These are phyloP conservation scores for Fusarium bactridioides DNA, from an alignment of 2,329 filamentous ascomycete genomes.

Conservation along the genomic window DNA sequence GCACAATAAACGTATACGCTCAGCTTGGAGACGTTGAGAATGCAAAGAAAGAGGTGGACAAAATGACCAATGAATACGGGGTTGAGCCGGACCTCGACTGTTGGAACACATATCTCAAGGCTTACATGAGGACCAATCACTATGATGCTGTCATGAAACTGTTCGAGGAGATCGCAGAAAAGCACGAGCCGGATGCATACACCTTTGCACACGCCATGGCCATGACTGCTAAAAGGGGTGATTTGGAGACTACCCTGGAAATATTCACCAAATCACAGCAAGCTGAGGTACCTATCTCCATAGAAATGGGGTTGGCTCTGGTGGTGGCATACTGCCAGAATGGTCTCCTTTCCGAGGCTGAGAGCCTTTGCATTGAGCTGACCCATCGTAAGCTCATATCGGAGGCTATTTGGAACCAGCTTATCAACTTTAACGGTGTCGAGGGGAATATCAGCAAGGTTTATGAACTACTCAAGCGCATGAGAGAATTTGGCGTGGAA, in stretches of 20 bases:
- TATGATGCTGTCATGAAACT: constrained; percentile 69
- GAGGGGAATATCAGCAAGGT: constrained; percentile 62
- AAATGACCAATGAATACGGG: constrained; percentile 64
- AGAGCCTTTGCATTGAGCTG: constrained; percentile 56
- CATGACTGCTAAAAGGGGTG: constrained; percentile 74
- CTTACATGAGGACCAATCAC: constrained; percentile 71
- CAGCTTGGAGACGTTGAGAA: constrained; percentile 69
- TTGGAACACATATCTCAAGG: constrained; percentile 82
- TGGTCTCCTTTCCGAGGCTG: constrained; percentile 47
- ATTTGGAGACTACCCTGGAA: constrained; percentile 72
- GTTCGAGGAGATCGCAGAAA: constrained; percentile 67
- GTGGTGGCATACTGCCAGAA: constrained; percentile 70
- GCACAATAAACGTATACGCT: constrained; percentile 76
- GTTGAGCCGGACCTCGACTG: constrained; percentile 64
- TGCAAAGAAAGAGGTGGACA: constrained; percentile 67
- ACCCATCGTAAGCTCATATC: constrained; percentile 59
- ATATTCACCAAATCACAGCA: constrained; percentile 70
- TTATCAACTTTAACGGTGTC: constrained; percentile 74
- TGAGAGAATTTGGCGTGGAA: constrained; percentile 56
- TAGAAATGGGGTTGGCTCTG: constrained; percentile 68
- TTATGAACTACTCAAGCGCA: constrained; percentile 57
- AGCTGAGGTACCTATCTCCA: constrained; percentile 57
- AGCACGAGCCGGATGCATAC: constrained; percentile 63
- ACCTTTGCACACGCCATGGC: constrained; percentile 79
- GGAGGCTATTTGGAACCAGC: constrained; percentile 78